phyloP scores from a whole-genome alignment of 768 basidiomycete species.

The Leccinum rimulosum region DNA sequence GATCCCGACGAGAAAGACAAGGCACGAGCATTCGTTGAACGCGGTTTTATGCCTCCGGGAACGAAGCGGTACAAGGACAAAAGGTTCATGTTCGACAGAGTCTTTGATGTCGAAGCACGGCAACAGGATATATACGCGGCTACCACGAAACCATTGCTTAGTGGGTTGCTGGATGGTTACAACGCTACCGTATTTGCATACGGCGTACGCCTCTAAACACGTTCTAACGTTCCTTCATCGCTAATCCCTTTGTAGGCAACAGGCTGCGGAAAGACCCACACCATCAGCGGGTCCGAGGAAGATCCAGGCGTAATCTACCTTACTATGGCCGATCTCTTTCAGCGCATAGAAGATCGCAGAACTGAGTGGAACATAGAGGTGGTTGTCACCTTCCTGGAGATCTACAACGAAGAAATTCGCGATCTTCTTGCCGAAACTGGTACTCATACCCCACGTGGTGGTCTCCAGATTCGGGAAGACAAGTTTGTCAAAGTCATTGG shows the following conservation, averaged over 20 bases:
- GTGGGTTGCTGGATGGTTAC: slow-evolving; percentile 87
- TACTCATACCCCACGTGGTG: slow-evolving; percentile 65
- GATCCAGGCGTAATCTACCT: slow-evolving; percentile 95
- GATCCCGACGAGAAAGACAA: slow-evolving; percentile 92
- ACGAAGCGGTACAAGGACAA: slow-evolving; percentile 96
- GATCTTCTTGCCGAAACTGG: slow-evolving; percentile 84
- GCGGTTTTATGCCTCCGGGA: slow-evolving; percentile 81
- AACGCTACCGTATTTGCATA: slow-evolving; percentile 99
- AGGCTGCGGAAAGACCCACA: slow-evolving; percentile 99
- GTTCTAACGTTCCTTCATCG: slow-evolving; percentile 1
- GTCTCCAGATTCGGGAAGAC: slow-evolving; percentile 92
- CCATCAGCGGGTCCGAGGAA: slow-evolving; percentile 86
- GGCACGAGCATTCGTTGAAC: slow-evolving; percentile 75
- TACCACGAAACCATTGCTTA: slow-evolving; percentile 82
- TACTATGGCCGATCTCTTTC: slow-evolving; percentile 96
- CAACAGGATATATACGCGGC: slow-evolving; percentile 88
- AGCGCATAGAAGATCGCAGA: slow-evolving; percentile 81
- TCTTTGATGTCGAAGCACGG: slow-evolving; percentile 76
- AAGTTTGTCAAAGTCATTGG: slow-evolving; percentile 88
- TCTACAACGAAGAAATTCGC: slow-evolving; percentile 98
- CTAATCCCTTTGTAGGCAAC: slow-evolving; percentile 67
- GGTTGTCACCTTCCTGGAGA: slow-evolving; percentile 93
- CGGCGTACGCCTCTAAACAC: slow-evolving; percentile 61
- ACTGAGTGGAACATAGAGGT: slow-evolving; percentile 88
- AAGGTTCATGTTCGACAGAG: slow-evolving; percentile 95